Evolutionary conservation across 345 rosid genomes (phyloP).

Genomic region (Eucalyptus viminalis): DNA sequence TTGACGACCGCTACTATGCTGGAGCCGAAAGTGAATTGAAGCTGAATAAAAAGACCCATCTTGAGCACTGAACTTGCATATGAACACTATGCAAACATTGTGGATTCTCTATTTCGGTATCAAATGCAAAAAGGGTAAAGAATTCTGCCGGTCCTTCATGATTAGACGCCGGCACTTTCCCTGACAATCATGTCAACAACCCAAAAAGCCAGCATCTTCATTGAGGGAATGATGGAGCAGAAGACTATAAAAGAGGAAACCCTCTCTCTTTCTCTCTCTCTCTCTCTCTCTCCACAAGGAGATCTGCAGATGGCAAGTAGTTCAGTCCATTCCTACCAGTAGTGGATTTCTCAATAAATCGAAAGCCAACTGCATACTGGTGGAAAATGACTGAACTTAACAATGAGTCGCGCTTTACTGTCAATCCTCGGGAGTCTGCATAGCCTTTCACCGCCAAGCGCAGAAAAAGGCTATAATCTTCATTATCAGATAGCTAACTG

Average conservation of each 20-base stretch:
- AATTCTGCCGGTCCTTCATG: background rate
- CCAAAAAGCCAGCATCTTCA: background rate
- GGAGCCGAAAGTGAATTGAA: background rate
- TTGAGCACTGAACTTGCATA: background rate
- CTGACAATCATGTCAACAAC: background rate
- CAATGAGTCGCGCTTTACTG: background rate
- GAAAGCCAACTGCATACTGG: background rate
- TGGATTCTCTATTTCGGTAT: background rate
- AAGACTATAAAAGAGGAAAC: background rate
- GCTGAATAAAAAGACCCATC: background rate
- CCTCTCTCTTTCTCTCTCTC: background rate
- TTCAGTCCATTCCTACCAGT: slow-evolving; percentile 2
- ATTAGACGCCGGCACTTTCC: background rate
- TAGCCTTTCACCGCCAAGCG: background rate
- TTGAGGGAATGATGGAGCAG: background rate
- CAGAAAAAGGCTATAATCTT: background rate
- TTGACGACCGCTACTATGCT: background rate
- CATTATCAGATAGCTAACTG: background rate
- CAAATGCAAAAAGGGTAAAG: background rate
- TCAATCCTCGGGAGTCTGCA: background rate
- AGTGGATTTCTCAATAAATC: background rate
- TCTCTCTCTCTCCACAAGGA: background rate
- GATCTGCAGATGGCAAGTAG: background rate
- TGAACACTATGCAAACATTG: background rate
- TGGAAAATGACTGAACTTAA: background rate